Evolutionary conservation across 306 rosid species (phyloP), one percentile per base, ranked within the genome.

Genomic region (Fragaria nilgerrensis): DNA sequence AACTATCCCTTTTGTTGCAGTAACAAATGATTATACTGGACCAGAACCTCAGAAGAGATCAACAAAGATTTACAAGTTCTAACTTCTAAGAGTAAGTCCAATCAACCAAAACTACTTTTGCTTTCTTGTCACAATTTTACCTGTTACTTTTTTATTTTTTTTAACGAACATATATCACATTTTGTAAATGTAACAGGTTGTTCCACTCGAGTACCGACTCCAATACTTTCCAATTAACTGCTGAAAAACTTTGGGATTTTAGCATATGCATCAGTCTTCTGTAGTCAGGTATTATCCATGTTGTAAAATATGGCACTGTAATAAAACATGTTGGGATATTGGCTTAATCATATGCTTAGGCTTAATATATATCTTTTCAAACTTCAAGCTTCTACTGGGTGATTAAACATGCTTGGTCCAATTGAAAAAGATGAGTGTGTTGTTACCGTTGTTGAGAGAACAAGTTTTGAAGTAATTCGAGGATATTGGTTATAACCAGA

Each of bases 31-130:
- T 79, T 87, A 66, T 80, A 88, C 82, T 78, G 83, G 82, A 66
- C 84, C 85, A 43, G 90, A 88, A 63, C 72, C 85, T 82, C 90
- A 73, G 87, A 89, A 85, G 84, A 88, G 84, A 77, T 59, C 90
- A 80, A 87, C 91, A 29, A 82, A 88, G 80, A 83, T 88, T 77
- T 90, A 95, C 92, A 76, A 86, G 86, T 82, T 90, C 83, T 92
- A 76, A 86, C 85, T 79, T 90, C 83, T 92, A 88, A 91, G 85
- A 69, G 96, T 70, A 81, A 82, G 86, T 75, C 73, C 62, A 74
- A 72, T 79, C 10, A 74, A 34, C 49, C 48, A 65, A 34, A 25
- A 19, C n/a, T 59, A 9, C 44, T 10, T 22, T 27, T 59, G 41
- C 53, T 73, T 73, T 7, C 67, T 34, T 43, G 5, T 11, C 3